phyloP scores from a whole-genome alignment of 345 rosid species.

The Populus ilicifolia region DNA sequence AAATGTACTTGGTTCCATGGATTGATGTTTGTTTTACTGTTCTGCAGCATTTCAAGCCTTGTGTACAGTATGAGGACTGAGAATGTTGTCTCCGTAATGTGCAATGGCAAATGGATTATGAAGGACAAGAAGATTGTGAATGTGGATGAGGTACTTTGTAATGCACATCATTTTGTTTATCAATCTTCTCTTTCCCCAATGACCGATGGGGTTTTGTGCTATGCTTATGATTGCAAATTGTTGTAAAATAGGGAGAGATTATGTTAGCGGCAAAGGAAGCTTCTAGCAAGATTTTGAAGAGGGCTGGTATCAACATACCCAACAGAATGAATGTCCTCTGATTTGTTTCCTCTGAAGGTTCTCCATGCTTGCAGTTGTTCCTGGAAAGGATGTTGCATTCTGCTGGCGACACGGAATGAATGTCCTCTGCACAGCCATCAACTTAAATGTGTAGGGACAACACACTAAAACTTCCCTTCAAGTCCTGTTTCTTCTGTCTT shows the following conservation, averaged over 20 bases:
- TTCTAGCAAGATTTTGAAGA: slow-evolving; percentile 40
- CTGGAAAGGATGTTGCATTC: too few species aligned
- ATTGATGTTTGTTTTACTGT: slow-evolving; percentile 6
- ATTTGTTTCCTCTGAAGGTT: not conserved
- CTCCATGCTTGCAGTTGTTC: not conserved
- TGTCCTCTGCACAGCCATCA: not conserved
- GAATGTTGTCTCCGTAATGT: slow-evolving; percentile 58
- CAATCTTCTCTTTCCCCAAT: too few species aligned
- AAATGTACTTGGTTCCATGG: not conserved
- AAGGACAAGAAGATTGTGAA: slow-evolving; percentile 53
- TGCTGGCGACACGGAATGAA: too few species aligned
- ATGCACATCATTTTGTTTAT: too few species aligned
- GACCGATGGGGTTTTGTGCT: not conserved
- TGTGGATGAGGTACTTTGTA: slow-evolving; percentile 8
- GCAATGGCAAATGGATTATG: slow-evolving; percentile 77
- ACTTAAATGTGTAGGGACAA: not conserved
- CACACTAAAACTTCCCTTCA: not conserved
- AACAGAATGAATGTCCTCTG: slow-evolving; percentile 48
- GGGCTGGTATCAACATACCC: slow-evolving; percentile 47
- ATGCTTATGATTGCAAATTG: not conserved
- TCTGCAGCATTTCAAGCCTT: slow-evolving; percentile 54
- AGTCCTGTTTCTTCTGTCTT: too few species aligned
- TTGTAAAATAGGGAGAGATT: slow-evolving; percentile 30
- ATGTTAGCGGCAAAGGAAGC: slow-evolving; percentile 46
- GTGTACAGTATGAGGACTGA: slow-evolving; percentile 67